Evolutionary conservation across 2,329 filamentous ascomycete species (phyloP), one percentile per base, ranked within the genome.

Genomic region (Monosporascus cannonballus): DNA sequence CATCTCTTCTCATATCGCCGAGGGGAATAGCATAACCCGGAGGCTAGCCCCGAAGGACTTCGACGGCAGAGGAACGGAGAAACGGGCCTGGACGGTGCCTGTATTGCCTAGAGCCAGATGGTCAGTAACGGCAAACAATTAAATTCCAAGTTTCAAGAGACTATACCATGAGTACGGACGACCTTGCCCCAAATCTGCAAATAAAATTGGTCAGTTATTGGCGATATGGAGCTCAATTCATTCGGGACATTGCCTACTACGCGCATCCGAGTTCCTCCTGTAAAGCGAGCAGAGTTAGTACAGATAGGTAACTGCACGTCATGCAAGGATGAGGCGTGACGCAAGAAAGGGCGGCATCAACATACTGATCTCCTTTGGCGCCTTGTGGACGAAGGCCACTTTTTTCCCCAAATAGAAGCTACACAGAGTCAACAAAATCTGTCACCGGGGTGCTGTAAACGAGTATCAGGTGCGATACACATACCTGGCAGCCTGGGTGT

Each of bases 381-480:
- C 55, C 46, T 57, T 56, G n/a, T 57, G 38, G 45, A 57, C 38
- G 42, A 57, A 57, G 18, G 54, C 55, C n/a, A 57, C 47, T 34
- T 53, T 57, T 41, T 57, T 57, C 15, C 55, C 55, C 11, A 57
- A 50, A 41, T 57, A 57, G 49, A 57, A 56, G 39, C 55, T 57
- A 44, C 18, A 25, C 37, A 36, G 34, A 22, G 51, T 55, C 48
- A 53, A 50, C 27, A 39, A 34, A 9, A n/a, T n/a, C 3, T 30
- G 27, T 25, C 25, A 7, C 37, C 14, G 22, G 18, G 18, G 27
- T 36, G 46, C 41, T 22, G 36, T 5, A 44, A 27, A 27, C 27
- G 27, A 11, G 5, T 27, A 27, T 27, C 9, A 27, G 27, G 27
- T 11, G 27, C 11, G 27, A 14, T 51, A 36, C n/a, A 50, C 55